Evolutionary conservation across 2,329 filamentous ascomycete genomes (phyloP).

Genomic region (Parafenestella ontariensis): DNA sequence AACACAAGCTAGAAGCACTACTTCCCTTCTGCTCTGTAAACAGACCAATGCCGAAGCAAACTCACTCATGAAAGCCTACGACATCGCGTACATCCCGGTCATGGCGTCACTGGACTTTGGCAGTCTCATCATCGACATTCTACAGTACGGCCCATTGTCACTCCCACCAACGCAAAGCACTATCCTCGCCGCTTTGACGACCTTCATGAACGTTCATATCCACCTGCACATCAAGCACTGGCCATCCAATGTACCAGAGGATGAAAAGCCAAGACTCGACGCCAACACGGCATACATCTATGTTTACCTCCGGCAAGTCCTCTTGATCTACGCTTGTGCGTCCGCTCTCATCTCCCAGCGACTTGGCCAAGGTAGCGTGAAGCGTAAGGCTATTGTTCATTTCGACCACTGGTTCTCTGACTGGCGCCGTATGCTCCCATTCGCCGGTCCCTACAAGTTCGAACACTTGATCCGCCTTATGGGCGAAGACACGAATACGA

Average conservation of each 20-base stretch:
- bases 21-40: neutral
- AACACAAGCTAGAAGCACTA: neutral
- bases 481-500: constrained; percentile 3
- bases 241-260: neutral
- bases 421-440: constrained; percentile 3
- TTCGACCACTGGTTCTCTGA: constrained; percentile 11
- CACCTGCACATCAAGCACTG: constrained; percentile 5
- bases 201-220: constrained; percentile 6
- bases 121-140: neutral
- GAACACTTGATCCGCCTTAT: neutral
- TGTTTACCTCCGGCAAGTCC: constrained; percentile 1
- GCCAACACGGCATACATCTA: neutral
- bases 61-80: constrained; percentile 3
- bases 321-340: constrained; percentile 3
- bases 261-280: neutral
- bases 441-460: neutral
- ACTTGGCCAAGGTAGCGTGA: neutral
- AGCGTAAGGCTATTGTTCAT: constrained; percentile 4
- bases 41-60: neutral
- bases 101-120: neutral
- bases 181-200: constrained; percentile 5
- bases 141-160: neutral
- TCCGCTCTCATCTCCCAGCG: neutral
- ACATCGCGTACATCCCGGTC: constrained; percentile 8
- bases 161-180: constrained; percentile 1